Evolutionary conservation across 208 protist genomes (phyloP).

Genomic region (Leishmania major): DNA sequence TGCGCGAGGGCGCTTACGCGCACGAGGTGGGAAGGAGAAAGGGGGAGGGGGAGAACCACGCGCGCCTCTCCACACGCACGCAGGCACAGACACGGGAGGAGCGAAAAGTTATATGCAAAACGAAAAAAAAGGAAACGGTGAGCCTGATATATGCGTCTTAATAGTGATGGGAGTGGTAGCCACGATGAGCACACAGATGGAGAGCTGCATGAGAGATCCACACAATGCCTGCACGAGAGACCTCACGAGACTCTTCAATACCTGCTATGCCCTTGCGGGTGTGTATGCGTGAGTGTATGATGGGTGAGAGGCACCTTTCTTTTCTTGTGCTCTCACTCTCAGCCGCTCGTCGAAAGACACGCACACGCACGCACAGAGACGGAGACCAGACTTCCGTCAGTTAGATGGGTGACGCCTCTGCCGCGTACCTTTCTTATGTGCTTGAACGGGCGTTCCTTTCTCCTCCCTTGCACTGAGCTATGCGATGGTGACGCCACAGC

Average conservation of each 20-base stretch:
- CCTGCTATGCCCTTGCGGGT: background rate
- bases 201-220: background rate
- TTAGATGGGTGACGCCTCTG: background rate
- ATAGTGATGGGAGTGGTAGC: background rate
- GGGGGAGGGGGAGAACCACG: too few species aligned
- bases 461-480: background rate
- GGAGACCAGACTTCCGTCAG: background rate
- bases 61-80: too few species aligned
- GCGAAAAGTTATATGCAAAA: too few species aligned
- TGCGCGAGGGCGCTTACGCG: background rate
- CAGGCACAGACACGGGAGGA: background rate
- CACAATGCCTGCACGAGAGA: background rate
- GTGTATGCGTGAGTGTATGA: background rate
- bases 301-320: background rate
- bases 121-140: background rate
- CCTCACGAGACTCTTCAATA: background rate
- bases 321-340: background rate
- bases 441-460: background rate
- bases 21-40: background rate
- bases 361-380: background rate
- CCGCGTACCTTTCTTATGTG: background rate
- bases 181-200: background rate
- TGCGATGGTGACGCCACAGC: background rate
- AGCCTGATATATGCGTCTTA: background rate
- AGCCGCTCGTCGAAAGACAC: background rate